Base-by-base conservation (phyloP, 164 flowering plant species). In the Santalum album region DNA sequence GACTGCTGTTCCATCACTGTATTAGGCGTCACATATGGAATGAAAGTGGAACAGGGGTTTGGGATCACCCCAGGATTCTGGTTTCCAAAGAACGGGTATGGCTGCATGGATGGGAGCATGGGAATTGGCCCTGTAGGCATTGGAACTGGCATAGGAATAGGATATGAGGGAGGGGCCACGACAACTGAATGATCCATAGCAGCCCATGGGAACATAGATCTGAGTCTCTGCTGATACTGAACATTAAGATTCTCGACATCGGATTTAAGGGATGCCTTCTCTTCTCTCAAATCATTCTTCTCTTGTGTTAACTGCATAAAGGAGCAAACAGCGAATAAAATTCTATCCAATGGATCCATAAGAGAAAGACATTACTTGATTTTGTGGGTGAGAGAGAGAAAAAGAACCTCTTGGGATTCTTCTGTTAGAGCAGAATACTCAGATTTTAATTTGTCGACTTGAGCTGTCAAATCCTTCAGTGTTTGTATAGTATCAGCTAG, bases 261-360 rank as follows among this genome's bases (percentile, higher is more conserved):
- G 17, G 95, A 77, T 63, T 82, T 89, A 24, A 89, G 66, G 24
- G 88, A 69, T 19, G 76, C 71, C 74, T 92, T 92, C 77, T 92
- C 99, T 73, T 89, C 97, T 68, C 84, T 75, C 26, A 89, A 91
- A 59, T 92, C 96, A 61, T 83, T 92, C 69, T 92, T 92, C 81
- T 92, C 99, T 60, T 83, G 96, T 7, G 84, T 73, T 57, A 89
- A 68, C 99, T 92, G 78, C 65, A 52, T 21, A 22, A n/a, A n/a
- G 18, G 20, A 61, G 54, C 15, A 48, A 29, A 51, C 2, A 22
- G 39, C 0, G 43, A 52, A 21, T 46, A 17, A 25, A 39, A 54
- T 40, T 23, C 2, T 7, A 49, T 49, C 34, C 3, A 54, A 44
- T 24, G 14, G 42, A 15, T 14, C 42, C 17, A n/a, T n/a, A n/a